Conservation (phyloP, 108 stramenopile genomes). For the Conticribra guillardii region DNA sequence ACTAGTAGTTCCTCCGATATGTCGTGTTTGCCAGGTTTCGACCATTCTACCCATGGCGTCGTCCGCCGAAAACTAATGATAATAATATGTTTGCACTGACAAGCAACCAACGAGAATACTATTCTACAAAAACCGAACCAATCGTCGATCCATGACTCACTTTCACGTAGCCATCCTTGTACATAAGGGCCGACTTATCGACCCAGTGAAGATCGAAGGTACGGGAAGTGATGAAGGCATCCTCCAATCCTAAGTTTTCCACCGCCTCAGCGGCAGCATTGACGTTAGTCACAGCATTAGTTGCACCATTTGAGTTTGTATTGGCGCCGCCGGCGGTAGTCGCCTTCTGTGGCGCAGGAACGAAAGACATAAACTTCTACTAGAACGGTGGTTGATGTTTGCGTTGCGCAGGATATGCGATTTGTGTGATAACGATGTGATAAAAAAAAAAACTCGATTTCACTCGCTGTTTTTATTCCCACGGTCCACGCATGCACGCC, state of each 20-base stretch:
- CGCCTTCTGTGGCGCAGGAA: slow-evolving; percentile 88
- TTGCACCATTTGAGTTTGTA: slow-evolving; percentile 39
- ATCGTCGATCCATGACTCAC: slow-evolving; percentile 47
- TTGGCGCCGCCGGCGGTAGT: slow-evolving; percentile 64
- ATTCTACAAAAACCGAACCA: background rate
- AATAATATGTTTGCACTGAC: too few species aligned
- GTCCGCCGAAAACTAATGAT: too few species aligned
- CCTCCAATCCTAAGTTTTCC: slow-evolving; percentile 48
- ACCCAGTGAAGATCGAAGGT: slow-evolving; percentile 91
- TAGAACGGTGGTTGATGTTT: background rate
- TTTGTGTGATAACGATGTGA: background rate
- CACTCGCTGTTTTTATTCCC: background rate
- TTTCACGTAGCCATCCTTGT: slow-evolving; percentile 86
- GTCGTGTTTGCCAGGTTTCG: too few species aligned
- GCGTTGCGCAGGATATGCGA: slow-evolving; percentile 2
- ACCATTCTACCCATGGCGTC: too few species aligned
- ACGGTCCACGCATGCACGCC: too few species aligned
- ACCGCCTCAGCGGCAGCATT: slow-evolving; percentile 46
- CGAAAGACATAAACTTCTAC: slow-evolving; percentile 89
- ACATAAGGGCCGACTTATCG: slow-evolving; percentile 84
- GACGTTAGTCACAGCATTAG: slow-evolving; percentile 42
- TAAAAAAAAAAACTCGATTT: background rate
- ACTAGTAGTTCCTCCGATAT: too few species aligned
- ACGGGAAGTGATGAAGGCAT: slow-evolving; percentile 85
- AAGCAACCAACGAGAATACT: background rate